Evolutionary conservation across 768 basidiomycete species (phyloP).

Genomic region (Boletus rex-veris): DNA sequence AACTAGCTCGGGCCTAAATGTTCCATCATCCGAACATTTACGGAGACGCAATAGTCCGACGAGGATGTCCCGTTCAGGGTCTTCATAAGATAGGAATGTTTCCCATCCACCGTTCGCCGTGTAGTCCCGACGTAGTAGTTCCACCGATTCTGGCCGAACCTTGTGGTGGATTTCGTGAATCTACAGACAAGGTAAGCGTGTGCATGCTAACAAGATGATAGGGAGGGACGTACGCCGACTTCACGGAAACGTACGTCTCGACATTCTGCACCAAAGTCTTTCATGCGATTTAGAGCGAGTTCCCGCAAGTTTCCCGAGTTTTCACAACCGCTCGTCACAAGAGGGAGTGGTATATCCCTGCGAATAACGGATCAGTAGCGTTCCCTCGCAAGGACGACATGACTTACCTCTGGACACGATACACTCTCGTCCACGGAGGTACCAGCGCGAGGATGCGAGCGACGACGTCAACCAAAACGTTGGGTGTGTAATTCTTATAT

Average conservation of each 20-base stretch:
- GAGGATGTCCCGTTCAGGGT: conserved; percentile 94
- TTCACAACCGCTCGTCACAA: conserved; percentile 96
- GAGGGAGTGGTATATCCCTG: conserved; percentile 94
- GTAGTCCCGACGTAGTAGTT: conserved; percentile 93
- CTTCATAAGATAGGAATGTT: conserved; percentile 98
- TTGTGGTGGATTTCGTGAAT: conserved; percentile 99
- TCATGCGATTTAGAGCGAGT: conserved; percentile 94
- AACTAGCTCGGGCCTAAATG: conserved; percentile 91
- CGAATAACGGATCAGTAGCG: neutral
- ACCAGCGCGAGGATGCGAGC: conserved; percentile 94
- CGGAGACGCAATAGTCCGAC: conserved; percentile 88
- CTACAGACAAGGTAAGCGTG: conserved; percentile 37
- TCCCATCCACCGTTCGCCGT: conserved; percentile 99
- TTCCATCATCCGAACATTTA: conserved; percentile 96
- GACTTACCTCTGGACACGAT: conserved; percentile 87
- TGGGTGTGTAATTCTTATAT: conserved; percentile 99
- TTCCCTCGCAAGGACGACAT: neutral
- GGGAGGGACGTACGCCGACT: conserved; percentile 72
- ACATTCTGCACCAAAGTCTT: conserved; percentile 97
- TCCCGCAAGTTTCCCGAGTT: conserved; percentile 97
- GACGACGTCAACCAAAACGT: conserved; percentile 95
- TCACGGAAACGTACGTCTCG: conserved; percentile 97
- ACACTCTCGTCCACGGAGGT: conserved; percentile 98
- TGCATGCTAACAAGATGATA: neutral
- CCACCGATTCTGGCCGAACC: conserved; percentile 91